Conservation (phyloP, 169 alveolate genomes). For the Plasmodium gaboni region DNA sequence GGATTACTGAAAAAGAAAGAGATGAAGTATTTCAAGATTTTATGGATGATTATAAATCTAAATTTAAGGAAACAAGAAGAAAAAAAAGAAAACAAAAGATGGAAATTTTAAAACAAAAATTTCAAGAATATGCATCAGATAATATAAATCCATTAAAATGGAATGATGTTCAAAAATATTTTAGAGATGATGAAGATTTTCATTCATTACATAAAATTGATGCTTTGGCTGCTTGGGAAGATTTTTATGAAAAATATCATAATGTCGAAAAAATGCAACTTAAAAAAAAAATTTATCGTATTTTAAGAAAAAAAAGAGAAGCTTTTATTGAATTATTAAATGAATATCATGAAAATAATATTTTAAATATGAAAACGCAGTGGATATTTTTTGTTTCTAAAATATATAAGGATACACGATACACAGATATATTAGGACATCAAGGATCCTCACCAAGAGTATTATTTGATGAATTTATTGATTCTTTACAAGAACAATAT, state of each 20-base stretch:
- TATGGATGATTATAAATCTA: constrained; percentile 80
- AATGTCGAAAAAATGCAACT: constrained; percentile 75
- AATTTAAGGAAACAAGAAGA: constrained; percentile 77
- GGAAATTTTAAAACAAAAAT: constrained; percentile 78
- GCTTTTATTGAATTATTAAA: constrained; percentile 82
- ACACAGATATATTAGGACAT: constrained; percentile 78
- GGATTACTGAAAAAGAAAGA: constrained; percentile 85
- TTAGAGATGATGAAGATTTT: constrained; percentile 78
- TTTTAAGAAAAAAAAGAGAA: constrained; percentile 84
- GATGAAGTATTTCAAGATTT: constrained; percentile 88
- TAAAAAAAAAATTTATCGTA: constrained; percentile 78
- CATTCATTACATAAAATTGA: constrained; percentile 81
- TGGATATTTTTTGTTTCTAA: constrained; percentile 75
- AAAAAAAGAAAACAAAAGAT: constrained; percentile 75
- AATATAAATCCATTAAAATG: constrained; percentile 77
- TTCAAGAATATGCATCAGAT: constrained; percentile 62
- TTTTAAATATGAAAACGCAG: constrained; percentile 68
- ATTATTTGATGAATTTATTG: constrained; percentile 78
- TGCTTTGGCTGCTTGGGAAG: constrained; percentile 82
- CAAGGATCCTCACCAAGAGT: constrained; percentile 79
- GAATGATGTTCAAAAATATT: constrained; percentile 78
- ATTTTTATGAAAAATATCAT: constrained; percentile 78
- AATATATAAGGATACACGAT: constrained; percentile 70
- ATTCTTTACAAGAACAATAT: constrained; percentile 69
- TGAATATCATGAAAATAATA: constrained; percentile 74